A percentile compares a stretch with the other conserved stretches of the same genome.
phyloP scores from a whole-genome alignment of 306 rosid genomes.

The Sesbania bispinosa region DNA sequence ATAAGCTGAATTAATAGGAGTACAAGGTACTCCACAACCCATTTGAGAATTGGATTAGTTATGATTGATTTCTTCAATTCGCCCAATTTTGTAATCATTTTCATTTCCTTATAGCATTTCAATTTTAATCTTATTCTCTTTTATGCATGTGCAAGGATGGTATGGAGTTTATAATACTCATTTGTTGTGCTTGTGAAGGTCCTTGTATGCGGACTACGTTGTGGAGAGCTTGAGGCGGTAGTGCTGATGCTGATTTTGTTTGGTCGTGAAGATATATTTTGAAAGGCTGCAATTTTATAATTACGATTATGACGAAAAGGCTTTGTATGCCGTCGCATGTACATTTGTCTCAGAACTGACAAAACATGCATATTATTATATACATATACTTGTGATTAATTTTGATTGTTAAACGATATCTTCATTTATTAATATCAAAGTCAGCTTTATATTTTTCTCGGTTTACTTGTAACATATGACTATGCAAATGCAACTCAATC shows the following conservation, averaged over 20 bases:
- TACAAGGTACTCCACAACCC: too few species aligned
- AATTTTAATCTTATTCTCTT: background rate
- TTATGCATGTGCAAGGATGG: too few species aligned
- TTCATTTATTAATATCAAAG: conserved; percentile 21
- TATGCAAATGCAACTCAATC: too few species aligned
- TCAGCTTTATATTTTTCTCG: background rate
- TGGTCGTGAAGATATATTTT: conserved; percentile 11
- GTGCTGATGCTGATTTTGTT: conserved; percentile 22
- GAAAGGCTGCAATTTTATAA: conserved; percentile 17
- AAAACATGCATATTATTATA: conserved; percentile 32
- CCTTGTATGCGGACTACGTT: conserved; percentile 85
- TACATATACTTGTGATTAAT: conserved; percentile 21
- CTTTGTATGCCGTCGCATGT: conserved; percentile 25
- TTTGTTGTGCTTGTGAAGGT: conserved; percentile 48
- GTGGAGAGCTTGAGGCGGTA: conserved; percentile 97
- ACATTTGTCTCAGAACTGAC: conserved; percentile 18
- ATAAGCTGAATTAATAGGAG: too few species aligned
- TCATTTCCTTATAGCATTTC: too few species aligned
- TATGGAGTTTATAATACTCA: background rate
- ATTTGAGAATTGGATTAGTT: too few species aligned
- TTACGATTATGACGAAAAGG: conserved; percentile 29
- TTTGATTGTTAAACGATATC: conserved; percentile 14
- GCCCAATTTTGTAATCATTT: background rate
- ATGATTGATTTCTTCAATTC: background rate
- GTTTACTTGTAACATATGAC: background rate